Conservation (phyloP, 1,139 yeast genomes). For the Hansenula sp. region DNA sequence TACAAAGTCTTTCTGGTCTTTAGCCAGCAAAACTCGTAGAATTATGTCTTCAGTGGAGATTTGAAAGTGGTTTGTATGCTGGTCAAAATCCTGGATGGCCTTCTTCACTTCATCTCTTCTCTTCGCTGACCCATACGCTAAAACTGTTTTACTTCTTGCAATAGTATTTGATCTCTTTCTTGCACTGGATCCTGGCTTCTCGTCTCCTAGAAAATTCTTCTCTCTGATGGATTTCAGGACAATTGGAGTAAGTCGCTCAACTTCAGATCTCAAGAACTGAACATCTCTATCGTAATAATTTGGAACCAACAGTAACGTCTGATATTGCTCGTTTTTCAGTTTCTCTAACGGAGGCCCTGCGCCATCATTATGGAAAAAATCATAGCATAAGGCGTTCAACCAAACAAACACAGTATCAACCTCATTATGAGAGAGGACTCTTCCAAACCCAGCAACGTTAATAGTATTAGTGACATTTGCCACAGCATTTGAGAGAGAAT, state of each 20-base stretch:
- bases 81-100: conserved; percentile 47
- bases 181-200: conserved; percentile 24
- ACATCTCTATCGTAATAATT: conserved; percentile 60
- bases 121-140: conserved; percentile 67
- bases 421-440: conserved; percentile 55
- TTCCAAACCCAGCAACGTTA: conserved; percentile 44
- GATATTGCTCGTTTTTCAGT: conserved; percentile 61
- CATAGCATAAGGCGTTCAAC: conserved; percentile 61
- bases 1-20: conserved; percentile 43
- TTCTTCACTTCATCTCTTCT: conserved; percentile 51
- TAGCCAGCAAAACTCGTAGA: conserved; percentile 48
- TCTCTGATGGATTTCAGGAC: conserved; percentile 46
- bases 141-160: conserved; percentile 61
- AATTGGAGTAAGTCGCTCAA: conserved; percentile 53
- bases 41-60: conserved; percentile 62
- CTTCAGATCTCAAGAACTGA: conserved; percentile 48
- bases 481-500: conserved; percentile 44
- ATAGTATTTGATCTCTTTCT: conserved; percentile 49
- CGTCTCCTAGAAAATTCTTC: conserved; percentile 30
- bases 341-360: conserved; percentile 74
- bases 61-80: conserved; percentile 54
- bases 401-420: conserved; percentile 69
- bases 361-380: conserved; percentile 78
- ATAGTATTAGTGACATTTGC: conserved; percentile 38
- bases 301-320: conserved; percentile 59